A percentile compares a stretch with the other conserved stretches of the same genome.
phyloP scores from a whole-genome alignment of 1,139 yeast genomes.

The Suhomyces taliae region DNA sequence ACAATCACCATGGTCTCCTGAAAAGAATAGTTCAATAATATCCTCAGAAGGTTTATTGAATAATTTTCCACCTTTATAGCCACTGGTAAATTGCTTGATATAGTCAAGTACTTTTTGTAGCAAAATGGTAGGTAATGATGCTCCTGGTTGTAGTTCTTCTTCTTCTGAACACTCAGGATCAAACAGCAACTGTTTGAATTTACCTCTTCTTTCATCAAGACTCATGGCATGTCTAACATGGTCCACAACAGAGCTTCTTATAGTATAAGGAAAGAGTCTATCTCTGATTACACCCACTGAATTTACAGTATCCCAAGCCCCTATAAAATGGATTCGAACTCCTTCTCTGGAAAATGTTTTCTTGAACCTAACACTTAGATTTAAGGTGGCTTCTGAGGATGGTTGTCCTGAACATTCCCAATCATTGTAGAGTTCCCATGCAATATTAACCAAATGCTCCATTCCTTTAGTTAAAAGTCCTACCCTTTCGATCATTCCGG shows the following conservation, averaged over 20 bases:
- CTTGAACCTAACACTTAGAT: constrained; percentile 51
- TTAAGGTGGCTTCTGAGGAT: constrained; percentile 36
- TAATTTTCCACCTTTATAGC: background rate
- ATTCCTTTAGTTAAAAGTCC: constrained; percentile 56
- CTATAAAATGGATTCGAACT: constrained; percentile 55
- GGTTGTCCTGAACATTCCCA: constrained; percentile 69
- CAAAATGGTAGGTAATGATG: no score
- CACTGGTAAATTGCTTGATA: background rate
- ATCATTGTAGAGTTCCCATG: constrained; percentile 59
- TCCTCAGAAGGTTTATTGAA: constrained; percentile 28
- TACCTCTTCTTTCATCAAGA: constrained; percentile 62
- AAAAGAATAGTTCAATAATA: constrained; percentile 57
- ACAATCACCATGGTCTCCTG: constrained; percentile 66
- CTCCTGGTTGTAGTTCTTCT: background rate
- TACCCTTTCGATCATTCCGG: constrained; percentile 62
- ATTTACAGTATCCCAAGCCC: constrained; percentile 66
- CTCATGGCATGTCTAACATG: constrained; percentile 68
- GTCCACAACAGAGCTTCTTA: constrained; percentile 48
- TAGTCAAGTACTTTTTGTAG: background rate
- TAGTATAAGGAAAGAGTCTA: constrained; percentile 56
- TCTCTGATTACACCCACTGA: constrained; percentile 62
- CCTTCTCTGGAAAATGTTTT: constrained; percentile 48
- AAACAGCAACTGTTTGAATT: constrained; percentile 57
- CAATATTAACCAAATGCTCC: constrained; percentile 54
- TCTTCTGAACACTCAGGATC: constrained; percentile 24